Base-by-base conservation (phyloP, 1,284 basidiomycete genomes). In the Fomitopsis schrenkii region DNA sequence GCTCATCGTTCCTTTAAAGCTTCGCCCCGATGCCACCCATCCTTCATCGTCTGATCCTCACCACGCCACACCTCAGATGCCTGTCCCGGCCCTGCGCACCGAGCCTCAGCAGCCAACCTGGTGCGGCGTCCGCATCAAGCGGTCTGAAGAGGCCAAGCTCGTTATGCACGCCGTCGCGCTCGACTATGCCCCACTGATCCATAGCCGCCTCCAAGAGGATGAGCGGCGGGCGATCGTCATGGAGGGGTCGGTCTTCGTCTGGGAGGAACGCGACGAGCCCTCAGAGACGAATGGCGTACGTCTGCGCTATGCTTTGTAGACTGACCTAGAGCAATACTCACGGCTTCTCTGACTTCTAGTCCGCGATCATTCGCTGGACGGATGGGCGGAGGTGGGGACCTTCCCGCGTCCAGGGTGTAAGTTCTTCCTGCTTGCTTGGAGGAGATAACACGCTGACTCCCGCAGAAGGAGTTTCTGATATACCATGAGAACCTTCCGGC, bases 301-400 rank as follows among this genome's bases (percentile, higher is more conserved):
- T 68, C 19, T 38, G 17, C 38, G 30, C 52, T 17, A 41, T 42
- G 50, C 28, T 17, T 10, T 36, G 35, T 44, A 57, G 53, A 60
- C 46, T 35, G 38, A 40, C 38, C 28, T 57, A 50, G 38, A 53
- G 53, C 62, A 14, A 26, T 52, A 46, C 48, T 57, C 50, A 28
- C n/a, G 35, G 14, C 36, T 40, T 26, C 52, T 50, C 30, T 26
- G 48, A 33, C 48, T 50, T 45, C n/a, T 40, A 76, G 74, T 79
- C 88, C 60, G 88, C 87, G 42, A 90, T 92, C 45, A 88, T 91
- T 71, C 81, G 90, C 55, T 91, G 85, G 78, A 81, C 79, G 30
- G 79, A 81, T 57, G 79, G 79, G 10, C 75, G 77, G 48, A 73
- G 75, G 63, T 92, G 90, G 90, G 88, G 89, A 0, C 88, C 88